Evolutionary conservation across 1,284 basidiomycete genomes (phyloP).

Genomic region (Ustilago xerochloae): DNA sequence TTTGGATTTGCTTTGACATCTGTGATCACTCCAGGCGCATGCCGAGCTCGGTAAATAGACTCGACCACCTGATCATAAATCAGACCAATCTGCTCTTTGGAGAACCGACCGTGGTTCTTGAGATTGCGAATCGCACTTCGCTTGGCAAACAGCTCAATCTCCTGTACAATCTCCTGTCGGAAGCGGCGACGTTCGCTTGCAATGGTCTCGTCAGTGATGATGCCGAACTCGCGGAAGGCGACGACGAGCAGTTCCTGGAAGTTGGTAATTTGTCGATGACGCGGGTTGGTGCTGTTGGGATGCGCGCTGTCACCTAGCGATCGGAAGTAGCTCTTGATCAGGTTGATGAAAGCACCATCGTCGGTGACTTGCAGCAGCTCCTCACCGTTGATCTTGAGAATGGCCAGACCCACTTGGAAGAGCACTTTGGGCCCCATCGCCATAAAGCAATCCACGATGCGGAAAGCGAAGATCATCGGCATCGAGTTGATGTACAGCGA

Average conservation of each 20-base stretch:
- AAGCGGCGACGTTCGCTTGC: constrained; percentile 85
- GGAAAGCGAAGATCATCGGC: constrained; percentile 98
- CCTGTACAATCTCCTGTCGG: constrained; percentile 89
- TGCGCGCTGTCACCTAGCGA: constrained; percentile 95
- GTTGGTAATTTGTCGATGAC: constrained; percentile 91
- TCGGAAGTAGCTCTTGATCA: constrained; percentile 80
- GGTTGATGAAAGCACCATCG: constrained; percentile 91
- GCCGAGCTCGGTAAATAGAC: constrained; percentile 64
- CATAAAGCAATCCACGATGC: constrained; percentile 98
- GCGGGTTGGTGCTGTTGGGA: constrained; percentile 86
- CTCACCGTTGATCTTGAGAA: constrained; percentile 97
- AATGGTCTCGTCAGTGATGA: constrained; percentile 96
- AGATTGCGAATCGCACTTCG: constrained; percentile 93
- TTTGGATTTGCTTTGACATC: constrained; percentile 37
- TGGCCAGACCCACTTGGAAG: constrained; percentile 94
- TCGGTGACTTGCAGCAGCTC: constrained; percentile 93
- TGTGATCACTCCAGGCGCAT: constrained; percentile 49
- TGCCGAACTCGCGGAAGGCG: constrained; percentile 82
- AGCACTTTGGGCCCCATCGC: constrained; percentile 98
- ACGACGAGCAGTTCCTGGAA: constrained; percentile 87
- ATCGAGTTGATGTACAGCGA: constrained; percentile 92
- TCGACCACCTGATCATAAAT: constrained; percentile 67
- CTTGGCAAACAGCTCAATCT: constrained; percentile 94
- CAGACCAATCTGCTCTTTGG: constrained; percentile 79
- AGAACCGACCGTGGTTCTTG: constrained; percentile 81